Conservation (phyloP, 176 grass and related monocot species). For the Stipa capillata region DNA sequence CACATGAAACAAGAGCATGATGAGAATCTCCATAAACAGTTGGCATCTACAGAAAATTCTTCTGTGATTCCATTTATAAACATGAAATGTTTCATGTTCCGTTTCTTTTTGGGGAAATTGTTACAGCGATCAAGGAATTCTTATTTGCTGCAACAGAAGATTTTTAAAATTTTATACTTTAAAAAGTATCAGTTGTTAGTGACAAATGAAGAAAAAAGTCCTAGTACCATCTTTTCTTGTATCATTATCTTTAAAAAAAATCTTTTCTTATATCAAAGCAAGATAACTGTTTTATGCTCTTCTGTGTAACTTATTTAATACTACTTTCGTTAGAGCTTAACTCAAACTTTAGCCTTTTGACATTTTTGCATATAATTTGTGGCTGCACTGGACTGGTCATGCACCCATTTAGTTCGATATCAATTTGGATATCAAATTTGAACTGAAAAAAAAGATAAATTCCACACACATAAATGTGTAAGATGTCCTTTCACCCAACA, state of each 20-base stretch:
- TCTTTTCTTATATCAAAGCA: not conserved
- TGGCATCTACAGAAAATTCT: not conserved
- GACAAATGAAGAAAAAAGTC: not conserved
- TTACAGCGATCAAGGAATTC: too few species aligned
- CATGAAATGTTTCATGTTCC: not conserved
- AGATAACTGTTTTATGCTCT: not conserved
- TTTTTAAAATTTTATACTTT: not conserved
- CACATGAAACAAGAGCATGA: not conserved
- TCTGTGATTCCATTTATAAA: not conserved
- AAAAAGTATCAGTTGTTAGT: not conserved
- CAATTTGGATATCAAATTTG: not conserved
- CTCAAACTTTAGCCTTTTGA: not conserved
- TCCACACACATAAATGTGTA: not conserved
- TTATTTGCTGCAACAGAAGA: not conserved
- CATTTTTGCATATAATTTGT: not conserved
- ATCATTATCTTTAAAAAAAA: too few species aligned
- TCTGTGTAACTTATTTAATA: not conserved
- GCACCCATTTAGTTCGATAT: not conserved
- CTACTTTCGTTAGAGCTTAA: not conserved
- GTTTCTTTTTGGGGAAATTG: not conserved
- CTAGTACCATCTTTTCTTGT: not conserved
- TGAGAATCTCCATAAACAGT: not conserved
- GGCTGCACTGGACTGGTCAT: not conserved
- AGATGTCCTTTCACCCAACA: not conserved
- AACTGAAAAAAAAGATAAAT: not conserved